Conservation (phyloP, 331 rosid genomes). For the Rosa hybrid region DNA sequence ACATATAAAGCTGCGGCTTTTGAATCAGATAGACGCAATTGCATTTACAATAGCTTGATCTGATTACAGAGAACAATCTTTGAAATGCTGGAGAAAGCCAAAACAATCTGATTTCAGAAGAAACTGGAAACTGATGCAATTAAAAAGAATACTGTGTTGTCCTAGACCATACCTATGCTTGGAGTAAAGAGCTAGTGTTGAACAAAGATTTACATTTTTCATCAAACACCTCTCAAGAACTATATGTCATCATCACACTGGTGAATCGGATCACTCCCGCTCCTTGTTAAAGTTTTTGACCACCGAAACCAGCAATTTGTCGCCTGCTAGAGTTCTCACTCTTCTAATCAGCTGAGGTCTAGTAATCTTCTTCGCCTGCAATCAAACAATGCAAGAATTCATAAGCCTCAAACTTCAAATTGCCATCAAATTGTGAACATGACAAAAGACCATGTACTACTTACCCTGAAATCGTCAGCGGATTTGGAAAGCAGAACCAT, state of each 20-base stretch:
- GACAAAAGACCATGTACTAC: background rate
- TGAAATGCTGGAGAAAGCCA: background rate
- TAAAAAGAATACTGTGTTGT: background rate
- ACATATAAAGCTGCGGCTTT: background rate
- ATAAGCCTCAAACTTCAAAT: background rate
- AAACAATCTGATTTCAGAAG: background rate
- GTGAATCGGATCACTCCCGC: background rate
- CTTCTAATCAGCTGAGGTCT: conserved; percentile 19
- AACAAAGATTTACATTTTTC: background rate
- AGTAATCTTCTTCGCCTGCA: conserved; percentile 25
- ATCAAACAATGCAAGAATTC: conserved; percentile 3
- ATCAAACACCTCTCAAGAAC: background rate
- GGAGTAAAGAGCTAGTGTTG: background rate
- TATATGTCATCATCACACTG: background rate
- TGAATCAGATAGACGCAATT: background rate
- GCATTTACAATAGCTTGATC: background rate
- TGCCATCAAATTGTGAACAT: background rate
- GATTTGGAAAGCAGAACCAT: conserved; percentile 15
- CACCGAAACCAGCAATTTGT: conserved; percentile 18
- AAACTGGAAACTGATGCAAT: background rate
- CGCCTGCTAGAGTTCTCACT: conserved; percentile 28
- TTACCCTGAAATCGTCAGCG: conserved; percentile 27
- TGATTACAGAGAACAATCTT: background rate
- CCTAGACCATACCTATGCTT: background rate
- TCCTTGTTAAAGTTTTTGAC: conserved; percentile 14